Evolutionary conservation across 129 eudicot species (phyloP), one percentile per base, ranked within the genome.

Genomic region (Flaveria sonorensis): DNA sequence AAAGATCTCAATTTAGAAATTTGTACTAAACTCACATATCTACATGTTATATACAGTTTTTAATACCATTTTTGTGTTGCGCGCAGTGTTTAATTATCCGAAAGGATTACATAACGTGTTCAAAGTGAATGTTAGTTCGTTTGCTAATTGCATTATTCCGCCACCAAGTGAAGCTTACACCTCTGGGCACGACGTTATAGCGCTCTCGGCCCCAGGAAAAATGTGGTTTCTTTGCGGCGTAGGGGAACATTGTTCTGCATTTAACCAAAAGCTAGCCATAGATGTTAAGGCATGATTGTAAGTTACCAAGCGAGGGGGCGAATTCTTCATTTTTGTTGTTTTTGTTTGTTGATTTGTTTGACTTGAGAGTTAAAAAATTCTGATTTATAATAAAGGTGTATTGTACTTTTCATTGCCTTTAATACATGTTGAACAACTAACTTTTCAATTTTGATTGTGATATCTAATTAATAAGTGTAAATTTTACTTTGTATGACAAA

Each of bases 11-110:
- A 12, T 51, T 16, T 56, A 15, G 18, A 48, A 10, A 9, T 7
- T 2, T 8, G 11, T 21, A 45, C 0, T 43, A 1, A 28, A 28
- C 32, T 28, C 32, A 28, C 4, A 3, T 28, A 28, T 28, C 32
- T 28, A 32, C 39, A 32, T 32, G 6, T 32, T 0, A 0, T 4
- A 32, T 32, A 32, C 7, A 4, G 39, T 32, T 28, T 23, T 62
- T 62, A 9, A 62, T 8, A 4, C 28, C 1, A 10, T 62, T 11
- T 23, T 15, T 23, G 16, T 57, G 10, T 21, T 21, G 69, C n/a
- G n/a, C n/a, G n/a, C 84, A 85, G 89, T 82, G 68, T 85, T 85
- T 71, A 75, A 79, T 72, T 85, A 85, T 52, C 69, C 79, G 0
- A 48, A 68, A 62, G 86, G 86, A 47, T 0, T 3, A 3, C 89